Conservation (phyloP, 2,329 filamentous ascomycete species). For the Zasmidium cellare region DNA sequence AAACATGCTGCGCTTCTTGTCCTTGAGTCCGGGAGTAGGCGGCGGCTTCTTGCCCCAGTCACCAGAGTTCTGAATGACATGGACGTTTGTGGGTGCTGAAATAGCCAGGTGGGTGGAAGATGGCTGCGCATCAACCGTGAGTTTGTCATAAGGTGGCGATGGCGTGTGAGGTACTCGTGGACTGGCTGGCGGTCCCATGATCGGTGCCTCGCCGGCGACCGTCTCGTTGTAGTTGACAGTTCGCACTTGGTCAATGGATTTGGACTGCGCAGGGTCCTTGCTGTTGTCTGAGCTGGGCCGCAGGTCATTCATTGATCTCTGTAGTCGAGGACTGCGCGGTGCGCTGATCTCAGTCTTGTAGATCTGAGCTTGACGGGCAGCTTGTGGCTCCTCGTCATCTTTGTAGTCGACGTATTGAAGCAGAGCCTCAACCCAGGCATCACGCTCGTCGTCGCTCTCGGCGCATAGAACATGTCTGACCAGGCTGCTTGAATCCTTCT, state of each 20-base stretch:
- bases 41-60: constrained; percentile 78
- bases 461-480: constrained; percentile 94
- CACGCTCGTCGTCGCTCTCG: constrained; percentile 88
- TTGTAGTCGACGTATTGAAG: constrained; percentile 83
- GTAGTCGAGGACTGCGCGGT: constrained; percentile 32
- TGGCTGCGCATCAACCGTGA: constrained; percentile 34
- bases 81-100: constrained; percentile 80
- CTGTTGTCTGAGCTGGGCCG: constrained; percentile 22
- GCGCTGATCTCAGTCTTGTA: constrained; percentile 27
- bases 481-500: constrained; percentile 84
- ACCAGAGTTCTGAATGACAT: constrained; percentile 78
- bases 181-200: constrained; percentile 43
- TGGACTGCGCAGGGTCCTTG: constrained; percentile 6
- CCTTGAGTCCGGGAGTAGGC: constrained; percentile 63
- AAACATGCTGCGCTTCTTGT: constrained; percentile 73
- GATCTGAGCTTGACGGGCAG: constrained; percentile 21
- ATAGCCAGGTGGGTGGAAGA: constrained; percentile 54
- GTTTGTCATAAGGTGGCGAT: constrained; percentile 36
- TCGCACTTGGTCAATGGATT: constrained; percentile 27
- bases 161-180: constrained; percentile 28
- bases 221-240: constrained; percentile 58
- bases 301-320: constrained; percentile 40
- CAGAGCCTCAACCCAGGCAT: constrained; percentile 89
- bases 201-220: constrained; percentile 57
- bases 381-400: constrained; percentile 54